Conservation (phyloP, 1,139 yeast genomes). For the Candida labiduridarum region DNA sequence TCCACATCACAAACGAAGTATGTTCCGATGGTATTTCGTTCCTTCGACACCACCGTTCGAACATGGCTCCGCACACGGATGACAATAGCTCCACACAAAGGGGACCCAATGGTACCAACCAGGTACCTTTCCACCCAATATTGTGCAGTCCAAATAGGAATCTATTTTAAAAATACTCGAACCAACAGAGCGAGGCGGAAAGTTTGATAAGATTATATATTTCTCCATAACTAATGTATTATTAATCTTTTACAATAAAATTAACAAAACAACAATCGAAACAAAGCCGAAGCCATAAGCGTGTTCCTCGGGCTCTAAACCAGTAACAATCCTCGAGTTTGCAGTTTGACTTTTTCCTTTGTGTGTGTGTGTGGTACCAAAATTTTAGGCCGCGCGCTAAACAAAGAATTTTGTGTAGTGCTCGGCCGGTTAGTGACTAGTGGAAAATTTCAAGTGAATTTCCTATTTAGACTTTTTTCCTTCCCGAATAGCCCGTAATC, state of each 20-base stretch:
- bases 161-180: neutral
- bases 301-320: too few species aligned
- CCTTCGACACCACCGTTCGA: neutral
- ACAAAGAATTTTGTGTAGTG: neutral
- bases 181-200: neutral
- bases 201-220: neutral
- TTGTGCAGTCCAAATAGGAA: neutral
- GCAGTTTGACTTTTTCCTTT: too few species aligned
- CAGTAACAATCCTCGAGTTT: too few species aligned
- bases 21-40: neutral
- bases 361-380: neutral
- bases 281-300: neutral
- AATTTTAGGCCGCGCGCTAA: neutral
- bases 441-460: constrained; percentile 1
- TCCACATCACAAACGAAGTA: neutral
- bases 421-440: neutral
- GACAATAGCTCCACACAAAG: neutral
- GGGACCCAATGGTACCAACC: neutral
- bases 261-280: neutral
- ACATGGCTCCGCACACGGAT: neutral
- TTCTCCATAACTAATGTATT: neutral
- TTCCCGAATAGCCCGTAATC: constrained; percentile 3
- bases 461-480: neutral
- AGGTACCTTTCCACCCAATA: neutral
- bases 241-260: neutral